Conservation (phyloP, 148 eudicot species). For the Arbutus unedo region DNA sequence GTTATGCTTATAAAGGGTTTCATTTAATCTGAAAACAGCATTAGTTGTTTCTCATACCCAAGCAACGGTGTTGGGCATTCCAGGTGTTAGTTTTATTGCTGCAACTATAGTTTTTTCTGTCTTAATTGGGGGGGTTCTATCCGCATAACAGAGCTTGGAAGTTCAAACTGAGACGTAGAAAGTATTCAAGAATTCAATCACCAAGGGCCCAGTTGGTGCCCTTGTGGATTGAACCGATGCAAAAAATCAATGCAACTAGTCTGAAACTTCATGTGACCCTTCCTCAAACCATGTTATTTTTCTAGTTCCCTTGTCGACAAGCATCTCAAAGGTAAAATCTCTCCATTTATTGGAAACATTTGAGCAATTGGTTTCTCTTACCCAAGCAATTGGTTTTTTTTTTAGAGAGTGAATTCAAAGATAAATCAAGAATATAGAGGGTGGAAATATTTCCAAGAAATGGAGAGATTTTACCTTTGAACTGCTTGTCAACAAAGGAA, state of each 20-base stretch:
- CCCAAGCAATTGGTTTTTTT: no score
- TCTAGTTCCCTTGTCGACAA: constrained; percentile 39
- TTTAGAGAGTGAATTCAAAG: constrained; percentile 49
- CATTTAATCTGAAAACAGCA: background rate
- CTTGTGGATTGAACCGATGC: constrained; percentile 52
- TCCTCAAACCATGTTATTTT: constrained; percentile 30
- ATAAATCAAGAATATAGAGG: constrained; percentile 71
- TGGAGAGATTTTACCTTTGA: constrained; percentile 57
- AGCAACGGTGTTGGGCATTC: constrained; percentile 11
- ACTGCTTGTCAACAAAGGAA: constrained; percentile 40
- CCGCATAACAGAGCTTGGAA: constrained; percentile 29
- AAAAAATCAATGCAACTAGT: constrained; percentile 75
- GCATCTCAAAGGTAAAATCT: constrained; percentile 57
- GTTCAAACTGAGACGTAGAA: constrained; percentile 46
- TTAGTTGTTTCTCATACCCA: background rate
- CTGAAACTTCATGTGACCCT: constrained; percentile 68
- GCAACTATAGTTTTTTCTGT: constrained; percentile 11
- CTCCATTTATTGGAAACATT: constrained; percentile 59
- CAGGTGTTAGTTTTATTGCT: background rate
- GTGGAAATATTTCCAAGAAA: constrained; percentile 55
- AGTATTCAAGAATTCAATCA: constrained; percentile 53
- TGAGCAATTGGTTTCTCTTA: no score
- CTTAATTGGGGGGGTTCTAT: constrained; percentile 7
- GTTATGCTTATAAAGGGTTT: background rate
- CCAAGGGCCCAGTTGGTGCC: constrained; percentile 62